Evolutionary conservation across 805 yeast species (phyloP).

Genomic region (Saturnispora zaruensis): DNA sequence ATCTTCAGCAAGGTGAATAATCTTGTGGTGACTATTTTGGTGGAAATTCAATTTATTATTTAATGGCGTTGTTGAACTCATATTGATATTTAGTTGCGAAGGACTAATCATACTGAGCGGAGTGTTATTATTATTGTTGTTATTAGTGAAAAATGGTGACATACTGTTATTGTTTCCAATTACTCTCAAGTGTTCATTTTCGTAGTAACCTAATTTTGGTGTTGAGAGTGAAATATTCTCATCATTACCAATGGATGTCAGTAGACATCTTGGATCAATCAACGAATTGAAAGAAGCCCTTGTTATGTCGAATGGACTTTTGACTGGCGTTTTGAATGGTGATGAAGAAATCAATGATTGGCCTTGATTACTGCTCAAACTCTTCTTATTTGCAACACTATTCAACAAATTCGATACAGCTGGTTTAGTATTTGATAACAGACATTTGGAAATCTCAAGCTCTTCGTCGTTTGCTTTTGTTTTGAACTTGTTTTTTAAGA

Average conservation of each 20-base stretch:
- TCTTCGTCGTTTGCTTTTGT: neutral
- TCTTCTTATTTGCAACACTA: neutral
- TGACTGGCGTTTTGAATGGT: conserved; percentile 4
- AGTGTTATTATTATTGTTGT: neutral
- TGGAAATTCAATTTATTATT: neutral
- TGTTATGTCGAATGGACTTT: neutral
- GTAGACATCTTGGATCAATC: conserved; percentile 3
- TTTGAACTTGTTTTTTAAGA: neutral
- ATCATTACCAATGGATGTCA: neutral
- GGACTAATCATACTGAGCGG: neutral
- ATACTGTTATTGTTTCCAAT: neutral
- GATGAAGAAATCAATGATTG: neutral
- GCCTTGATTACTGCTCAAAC: neutral
- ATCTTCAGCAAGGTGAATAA: neutral
- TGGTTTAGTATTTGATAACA: neutral
- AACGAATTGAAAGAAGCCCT: neutral
- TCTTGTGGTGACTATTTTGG: neutral
- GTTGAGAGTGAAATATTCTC: neutral
- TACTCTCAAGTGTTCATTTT: neutral
- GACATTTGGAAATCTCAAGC: neutral
- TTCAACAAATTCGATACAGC: neutral
- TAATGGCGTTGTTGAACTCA: neutral
- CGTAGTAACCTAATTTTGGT: neutral
- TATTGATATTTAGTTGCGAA: conserved; percentile 3
- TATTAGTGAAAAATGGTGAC: neutral